Evolutionary conservation across 1,139 yeast species (phyloP).

Genomic region (Debaryomyces coudertii): DNA sequence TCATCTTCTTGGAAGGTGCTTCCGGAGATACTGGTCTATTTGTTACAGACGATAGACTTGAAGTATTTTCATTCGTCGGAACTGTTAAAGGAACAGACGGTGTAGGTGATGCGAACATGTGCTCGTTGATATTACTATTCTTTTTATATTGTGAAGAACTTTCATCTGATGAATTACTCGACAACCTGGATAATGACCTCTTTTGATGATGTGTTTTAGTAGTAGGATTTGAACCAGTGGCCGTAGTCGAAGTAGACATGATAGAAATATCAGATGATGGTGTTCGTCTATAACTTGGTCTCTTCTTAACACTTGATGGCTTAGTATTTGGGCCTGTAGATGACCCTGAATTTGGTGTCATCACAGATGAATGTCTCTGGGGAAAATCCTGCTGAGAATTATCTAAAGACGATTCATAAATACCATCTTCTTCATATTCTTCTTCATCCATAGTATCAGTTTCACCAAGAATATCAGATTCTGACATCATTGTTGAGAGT

Average conservation of each 20-base stretch:
- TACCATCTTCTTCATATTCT: conserved; percentile 37
- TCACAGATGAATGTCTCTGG: conserved; percentile 8
- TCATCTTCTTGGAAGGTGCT: not conserved
- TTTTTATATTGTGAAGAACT: conserved; percentile 20
- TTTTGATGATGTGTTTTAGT: conserved; percentile 26
- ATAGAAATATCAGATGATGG: conserved; percentile 45
- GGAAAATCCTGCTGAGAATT: conserved; percentile 27
- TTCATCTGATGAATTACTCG: conserved; percentile 46
- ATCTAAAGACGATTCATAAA: conserved; percentile 37
- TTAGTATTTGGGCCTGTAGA: conserved; percentile 2
- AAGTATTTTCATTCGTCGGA: not conserved
- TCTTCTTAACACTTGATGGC: conserved; percentile 18
- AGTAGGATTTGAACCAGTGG: conserved; percentile 18
- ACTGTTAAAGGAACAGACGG: conserved; percentile 15
- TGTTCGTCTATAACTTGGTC: conserved; percentile 40
- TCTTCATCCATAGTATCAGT: conserved; percentile 51
- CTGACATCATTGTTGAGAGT: conserved; percentile 53
- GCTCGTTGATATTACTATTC: conserved; percentile 13
- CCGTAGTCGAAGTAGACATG: conserved; percentile 35
- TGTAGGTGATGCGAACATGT: conserved; percentile 20
- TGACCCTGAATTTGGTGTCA: conserved; percentile 6
- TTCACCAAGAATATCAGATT: conserved; percentile 47
- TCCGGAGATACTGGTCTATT: conserved; percentile 2
- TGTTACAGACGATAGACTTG: not conserved
- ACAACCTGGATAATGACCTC: conserved; percentile 36